A percentile compares a stretch with the other conserved stretches of the same genome.
Evolutionary conservation across 176 grass and related monocot genomes (phyloP).

Genomic region (Aegilops speltoides): DNA sequence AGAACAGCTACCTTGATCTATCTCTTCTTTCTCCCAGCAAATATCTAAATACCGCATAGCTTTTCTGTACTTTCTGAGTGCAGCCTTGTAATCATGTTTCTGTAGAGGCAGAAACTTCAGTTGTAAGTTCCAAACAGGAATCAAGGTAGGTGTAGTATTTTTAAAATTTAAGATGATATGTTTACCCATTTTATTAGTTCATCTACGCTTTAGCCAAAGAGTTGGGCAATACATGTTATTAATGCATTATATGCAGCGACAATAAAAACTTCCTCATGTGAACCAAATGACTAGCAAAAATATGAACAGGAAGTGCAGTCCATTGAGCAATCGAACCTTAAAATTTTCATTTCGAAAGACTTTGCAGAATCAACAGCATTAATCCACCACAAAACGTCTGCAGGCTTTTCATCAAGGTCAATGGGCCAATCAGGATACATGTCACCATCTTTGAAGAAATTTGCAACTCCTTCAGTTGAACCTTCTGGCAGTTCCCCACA

Average conservation of each 20-base stretch:
- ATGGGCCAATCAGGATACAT: slow-evolving; percentile 89
- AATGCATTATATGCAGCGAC: background rate
- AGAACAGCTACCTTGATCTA: slow-evolving; percentile 49
- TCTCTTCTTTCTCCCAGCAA: slow-evolving; percentile 80
- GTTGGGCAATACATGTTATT: background rate
- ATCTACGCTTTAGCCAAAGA: slow-evolving; percentile 10
- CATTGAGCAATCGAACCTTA: slow-evolving; percentile 48
- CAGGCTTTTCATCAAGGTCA: slow-evolving; percentile 81
- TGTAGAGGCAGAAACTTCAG: slow-evolving; percentile 42
- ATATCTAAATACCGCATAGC: slow-evolving; percentile 70
- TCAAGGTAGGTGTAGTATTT: background rate
- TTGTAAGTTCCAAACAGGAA: slow-evolving; percentile 12
- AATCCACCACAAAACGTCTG: slow-evolving; percentile 91
- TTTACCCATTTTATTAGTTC: background rate
- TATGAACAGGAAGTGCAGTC: slow-evolving; percentile 12
- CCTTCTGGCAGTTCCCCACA: slow-evolving; percentile 88
- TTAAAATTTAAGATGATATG: background rate
- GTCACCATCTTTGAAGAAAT: slow-evolving; percentile 89
- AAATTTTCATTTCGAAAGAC: slow-evolving; percentile 83
- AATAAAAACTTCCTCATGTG: background rate
- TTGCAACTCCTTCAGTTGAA: slow-evolving; percentile 63
- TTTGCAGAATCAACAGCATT: slow-evolving; percentile 74
- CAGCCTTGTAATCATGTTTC: slow-evolving; percentile 78
- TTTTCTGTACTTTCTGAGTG: slow-evolving; percentile 82
- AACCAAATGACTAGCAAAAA: background rate